Conservation (phyloP, 75 land plant species). For the Selaginella tamariscina region DNA sequence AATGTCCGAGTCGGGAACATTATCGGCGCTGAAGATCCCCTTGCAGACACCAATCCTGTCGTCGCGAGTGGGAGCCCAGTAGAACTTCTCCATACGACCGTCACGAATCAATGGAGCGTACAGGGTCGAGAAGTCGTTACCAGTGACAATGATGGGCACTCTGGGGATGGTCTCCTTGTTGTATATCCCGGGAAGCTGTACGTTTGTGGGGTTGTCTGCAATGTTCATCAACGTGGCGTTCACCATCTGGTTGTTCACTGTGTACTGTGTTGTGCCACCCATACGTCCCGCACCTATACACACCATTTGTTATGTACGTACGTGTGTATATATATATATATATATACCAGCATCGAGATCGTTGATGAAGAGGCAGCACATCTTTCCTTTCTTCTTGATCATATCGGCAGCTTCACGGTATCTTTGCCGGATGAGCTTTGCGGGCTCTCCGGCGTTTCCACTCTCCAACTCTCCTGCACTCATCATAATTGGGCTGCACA, state of each 20-base stretch:
- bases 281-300: slow-evolving; percentile 78
- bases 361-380: slow-evolving; percentile 88
- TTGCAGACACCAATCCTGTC: slow-evolving; percentile 79
- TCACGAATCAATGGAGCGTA: slow-evolving; percentile 95
- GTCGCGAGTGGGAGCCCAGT: slow-evolving; percentile 87
- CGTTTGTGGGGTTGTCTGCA: slow-evolving; percentile 83
- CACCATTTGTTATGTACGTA: too few relatives aligned
- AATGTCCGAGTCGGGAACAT: slow-evolving; percentile 36
- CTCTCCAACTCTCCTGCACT: slow-evolving; percentile 91
- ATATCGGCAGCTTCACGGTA: slow-evolving; percentile 89
- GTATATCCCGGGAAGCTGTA: slow-evolving; percentile 86
- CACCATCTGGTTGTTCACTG: slow-evolving; percentile 98
- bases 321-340: too few relatives aligned
- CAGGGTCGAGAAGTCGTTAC: slow-evolving; percentile 86
- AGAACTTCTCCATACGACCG: slow-evolving; percentile 93
- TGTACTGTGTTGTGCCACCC: slow-evolving; percentile 85
- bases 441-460: slow-evolving; percentile 91
- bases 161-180: slow-evolving; percentile 79
- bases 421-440: slow-evolving; percentile 77
- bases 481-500: slow-evolving; percentile 89
- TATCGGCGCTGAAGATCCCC: slow-evolving; percentile 66
- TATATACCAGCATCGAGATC: slow-evolving; percentile 93
- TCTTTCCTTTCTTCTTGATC: slow-evolving; percentile 73
- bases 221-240: slow-evolving; percentile 98
- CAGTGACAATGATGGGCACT: slow-evolving; percentile 81